These are phyloP conservation scores for Carpinus viminea DNA, from an alignment of 306 rosid genomes.

Conservation along the genomic window DNA sequence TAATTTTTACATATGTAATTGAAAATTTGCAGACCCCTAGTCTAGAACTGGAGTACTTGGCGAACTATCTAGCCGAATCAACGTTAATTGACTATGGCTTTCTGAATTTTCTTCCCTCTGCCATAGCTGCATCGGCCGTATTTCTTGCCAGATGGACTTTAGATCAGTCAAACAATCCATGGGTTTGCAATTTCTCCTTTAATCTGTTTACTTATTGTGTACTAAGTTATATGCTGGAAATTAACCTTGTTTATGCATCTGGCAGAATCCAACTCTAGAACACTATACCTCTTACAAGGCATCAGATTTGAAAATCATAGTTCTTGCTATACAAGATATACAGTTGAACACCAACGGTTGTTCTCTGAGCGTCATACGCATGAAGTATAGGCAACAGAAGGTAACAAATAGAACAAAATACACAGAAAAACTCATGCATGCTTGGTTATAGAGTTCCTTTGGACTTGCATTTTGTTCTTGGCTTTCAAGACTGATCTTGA, in stretches of 20 bases:
- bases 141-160: slow-evolving; percentile 92
- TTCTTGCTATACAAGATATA: slow-evolving; percentile 76
- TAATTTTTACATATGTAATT: slow-evolving; percentile 23
- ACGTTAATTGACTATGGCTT: slow-evolving; percentile 70
- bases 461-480: not conserved
- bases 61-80: slow-evolving; percentile 83
- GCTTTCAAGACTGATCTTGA: not conserved
- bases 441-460: not conserved
- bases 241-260: slow-evolving; percentile 23
- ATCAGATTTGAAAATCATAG: slow-evolving; percentile 65
- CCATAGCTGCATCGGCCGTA: slow-evolving; percentile 87
- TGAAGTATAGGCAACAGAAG: slow-evolving; percentile 78
- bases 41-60: slow-evolving; percentile 83
- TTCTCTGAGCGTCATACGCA: slow-evolving; percentile 63
- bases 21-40: slow-evolving; percentile 58
- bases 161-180: slow-evolving; percentile 79
- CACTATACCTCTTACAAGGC: slow-evolving; percentile 70
- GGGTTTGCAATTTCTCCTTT: slow-evolving; percentile 59
- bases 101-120: slow-evolving; percentile 75
- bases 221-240: slow-evolving; percentile 7
- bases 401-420: slow-evolving; percentile 30
- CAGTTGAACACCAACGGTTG: slow-evolving; percentile 67
- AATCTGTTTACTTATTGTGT: slow-evolving; percentile 8
- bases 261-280: slow-evolving; percentile 84
- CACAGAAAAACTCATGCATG: not conserved